Base-by-base conservation (phyloP, 768 basidiomycete species). In the Ephemerocybe angulata region DNA sequence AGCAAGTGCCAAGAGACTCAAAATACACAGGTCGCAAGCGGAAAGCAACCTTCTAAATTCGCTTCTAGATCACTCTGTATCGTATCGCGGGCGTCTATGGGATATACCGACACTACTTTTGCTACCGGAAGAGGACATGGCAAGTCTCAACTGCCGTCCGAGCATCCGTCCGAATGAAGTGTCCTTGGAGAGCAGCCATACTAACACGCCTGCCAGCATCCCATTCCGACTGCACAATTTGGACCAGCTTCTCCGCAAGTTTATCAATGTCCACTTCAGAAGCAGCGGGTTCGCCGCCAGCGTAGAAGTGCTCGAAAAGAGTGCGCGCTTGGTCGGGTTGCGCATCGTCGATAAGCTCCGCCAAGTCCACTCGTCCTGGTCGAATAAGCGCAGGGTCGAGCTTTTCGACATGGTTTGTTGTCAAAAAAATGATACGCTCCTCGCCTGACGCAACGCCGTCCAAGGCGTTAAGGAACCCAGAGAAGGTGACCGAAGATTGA, bases 361-460 rank as follows among this genome's bases (percentile, higher is more conserved):
- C 79, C 43, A 98, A 69, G 68, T 99, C 97, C 40, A 99, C 95
- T 10, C 97, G 84, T 17, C 97, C 97, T 0, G 97, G 96, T 49
- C 97, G 86, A 65, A 98, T 92, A 43, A 99, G 82, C 0, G 96
- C 97, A 5, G 93, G 88, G 70, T 99, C 97, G 31, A 99, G 82
- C 58, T 78, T 80, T 56, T 90, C 85, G 52, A 90, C 67, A 63
- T 98, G 97, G 69, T 99, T 99, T n/a, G 97, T 98, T 0, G 97
- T 99, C 87, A 99, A 90, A 73, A 99, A 99, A 31, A 99, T 84
- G 66, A 99, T 87, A n/a, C 97, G 86, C 64, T 97, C 94, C 72
- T 98, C 95, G 38, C 94, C 93, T 11, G 96, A 97, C 4, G 93
- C 96, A 27, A 99, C 96, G 17, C 97, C 97, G 65, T 99, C 97